phyloP scores from a whole-genome alignment of 176 grass and related monocot species.

The Carex pumila region DNA sequence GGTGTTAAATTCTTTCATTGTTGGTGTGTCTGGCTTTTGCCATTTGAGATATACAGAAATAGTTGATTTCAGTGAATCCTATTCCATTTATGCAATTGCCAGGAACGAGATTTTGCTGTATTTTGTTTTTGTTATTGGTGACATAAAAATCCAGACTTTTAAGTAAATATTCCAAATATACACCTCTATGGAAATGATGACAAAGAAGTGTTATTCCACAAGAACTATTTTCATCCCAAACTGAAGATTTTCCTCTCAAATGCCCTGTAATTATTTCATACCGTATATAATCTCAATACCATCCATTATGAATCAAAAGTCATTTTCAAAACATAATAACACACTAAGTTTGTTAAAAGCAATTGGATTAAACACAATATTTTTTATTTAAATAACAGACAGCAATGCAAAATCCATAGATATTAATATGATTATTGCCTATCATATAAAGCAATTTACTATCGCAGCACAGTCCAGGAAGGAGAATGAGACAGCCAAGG shows the following conservation, averaged over 20 bases:
- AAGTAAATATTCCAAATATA: not conserved
- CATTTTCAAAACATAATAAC: not conserved
- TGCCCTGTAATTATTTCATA: not conserved
- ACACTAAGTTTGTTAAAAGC: not conserved
- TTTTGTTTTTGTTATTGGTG: not conserved
- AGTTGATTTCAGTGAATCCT: not conserved
- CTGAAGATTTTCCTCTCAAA: not conserved
- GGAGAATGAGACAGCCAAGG: not conserved
- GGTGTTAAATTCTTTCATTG: not conserved
- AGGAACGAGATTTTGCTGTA: not conserved
- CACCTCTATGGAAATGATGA: not conserved
- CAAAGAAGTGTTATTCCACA: not conserved
- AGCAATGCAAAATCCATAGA: not conserved
- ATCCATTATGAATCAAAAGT: too few species aligned
- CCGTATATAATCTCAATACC: not conserved
- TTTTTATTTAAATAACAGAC: not conserved
- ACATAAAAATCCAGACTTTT: not conserved
- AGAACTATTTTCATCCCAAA: not conserved
- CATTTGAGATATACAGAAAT: not conserved
- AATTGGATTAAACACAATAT: not conserved
- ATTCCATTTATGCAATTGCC: not conserved
- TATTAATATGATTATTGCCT: not conserved
- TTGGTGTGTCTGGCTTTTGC: not conserved
- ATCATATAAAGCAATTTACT: not conserved
- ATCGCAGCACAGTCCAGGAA: not conserved